Percentiles rank a stretch among this genome's conserved stretches.
Evolutionary conservation across 139 green algal species (phyloP).

Genomic region (Coelastrella sp.): DNA sequence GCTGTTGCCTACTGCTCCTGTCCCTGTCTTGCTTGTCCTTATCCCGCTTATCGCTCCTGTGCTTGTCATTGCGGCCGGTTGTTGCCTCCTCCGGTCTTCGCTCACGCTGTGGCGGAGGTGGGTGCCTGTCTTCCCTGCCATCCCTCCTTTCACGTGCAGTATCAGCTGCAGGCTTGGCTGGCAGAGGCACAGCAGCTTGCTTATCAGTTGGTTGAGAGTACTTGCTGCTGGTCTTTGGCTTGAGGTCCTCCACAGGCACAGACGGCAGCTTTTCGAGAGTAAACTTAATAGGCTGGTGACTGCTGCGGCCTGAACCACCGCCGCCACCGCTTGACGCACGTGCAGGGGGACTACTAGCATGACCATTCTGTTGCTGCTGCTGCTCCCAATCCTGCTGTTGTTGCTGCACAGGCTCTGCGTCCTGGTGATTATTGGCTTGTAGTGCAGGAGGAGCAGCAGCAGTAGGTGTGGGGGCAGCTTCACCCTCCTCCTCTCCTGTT

Average conservation of each 20-base stretch:
- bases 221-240: conserved; percentile 17
- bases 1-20: neutral
- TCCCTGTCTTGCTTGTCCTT: no score
- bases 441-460: neutral
- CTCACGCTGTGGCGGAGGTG: no score
- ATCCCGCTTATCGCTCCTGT: neutral
- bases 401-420: neutral
- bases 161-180: neutral
- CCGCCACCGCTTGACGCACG: no score
- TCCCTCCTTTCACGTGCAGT: neutral
- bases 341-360: no score
- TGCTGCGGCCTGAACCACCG: neutral
- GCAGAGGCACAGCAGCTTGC: neutral
- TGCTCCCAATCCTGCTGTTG: neutral
- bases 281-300: conserved; percentile 14
- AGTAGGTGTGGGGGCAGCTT: neutral
- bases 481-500: neutral
- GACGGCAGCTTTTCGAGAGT: neutral
- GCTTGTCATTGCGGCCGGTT: neutral
- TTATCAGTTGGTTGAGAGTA: neutral
- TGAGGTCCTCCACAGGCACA: neutral
- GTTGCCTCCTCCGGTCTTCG: no score
- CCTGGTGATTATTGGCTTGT: no score
- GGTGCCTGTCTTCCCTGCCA: neutral
- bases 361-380: neutral